Percentiles rank a stretch among this genome's conserved stretches.
Conservation (phyloP, 805 yeast genomes). For the Candida pini region DNA sequence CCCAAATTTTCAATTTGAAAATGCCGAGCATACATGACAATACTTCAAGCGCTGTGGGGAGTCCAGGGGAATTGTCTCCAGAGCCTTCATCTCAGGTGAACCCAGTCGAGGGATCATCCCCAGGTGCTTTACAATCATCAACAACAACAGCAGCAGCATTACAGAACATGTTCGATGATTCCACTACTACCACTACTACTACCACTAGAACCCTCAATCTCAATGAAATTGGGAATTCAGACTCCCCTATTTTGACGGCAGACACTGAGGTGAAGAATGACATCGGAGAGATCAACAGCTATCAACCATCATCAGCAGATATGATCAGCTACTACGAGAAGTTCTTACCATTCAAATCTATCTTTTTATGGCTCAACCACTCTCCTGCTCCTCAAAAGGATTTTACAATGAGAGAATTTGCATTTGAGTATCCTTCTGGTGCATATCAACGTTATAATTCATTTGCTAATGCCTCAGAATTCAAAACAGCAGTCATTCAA, state of each 20-base stretch:
- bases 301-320: slow-evolving; percentile 47
- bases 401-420: slow-evolving; percentile 87
- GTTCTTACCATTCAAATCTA: slow-evolving; percentile 66
- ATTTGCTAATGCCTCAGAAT: slow-evolving; percentile 58
- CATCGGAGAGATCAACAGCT: slow-evolving; percentile 4
- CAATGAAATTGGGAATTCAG: neutral
- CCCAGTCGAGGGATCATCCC: slow-evolving; percentile 10
- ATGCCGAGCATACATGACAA: neutral
- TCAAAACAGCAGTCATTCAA: slow-evolving; percentile 67
- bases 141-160: neutral
- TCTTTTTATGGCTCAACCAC: slow-evolving; percentile 90
- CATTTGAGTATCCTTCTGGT: slow-evolving; percentile 82
- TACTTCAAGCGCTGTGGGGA: neutral
- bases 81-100: slow-evolving; percentile 20
- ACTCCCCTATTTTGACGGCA: neutral
- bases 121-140: neutral
- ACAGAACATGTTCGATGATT: neutral
- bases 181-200: neutral
- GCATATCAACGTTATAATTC: slow-evolving; percentile 90
- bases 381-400: slow-evolving; percentile 69
- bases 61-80: slow-evolving; percentile 7
- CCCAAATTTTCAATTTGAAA: too few relatives aligned
- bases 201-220: neutral
- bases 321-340: slow-evolving; percentile 68
- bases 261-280: too few relatives aligned